Evolutionary conservation across 345 rosid genomes (phyloP).

Genomic region (Aquilaria yunnanensis): DNA sequence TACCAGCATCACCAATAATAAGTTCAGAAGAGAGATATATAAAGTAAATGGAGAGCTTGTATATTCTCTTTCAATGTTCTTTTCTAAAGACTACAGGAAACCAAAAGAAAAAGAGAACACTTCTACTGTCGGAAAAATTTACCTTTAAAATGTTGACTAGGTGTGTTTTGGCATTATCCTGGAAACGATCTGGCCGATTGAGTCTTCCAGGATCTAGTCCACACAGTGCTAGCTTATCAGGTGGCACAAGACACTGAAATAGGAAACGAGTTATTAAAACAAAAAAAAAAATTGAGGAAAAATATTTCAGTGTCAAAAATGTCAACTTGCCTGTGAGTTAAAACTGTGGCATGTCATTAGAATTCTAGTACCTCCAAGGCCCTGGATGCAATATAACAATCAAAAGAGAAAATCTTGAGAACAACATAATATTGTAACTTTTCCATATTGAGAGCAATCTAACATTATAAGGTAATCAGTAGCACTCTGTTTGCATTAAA

Average conservation of each 20-base stretch:
- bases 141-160: constrained; percentile 72
- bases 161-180: constrained; percentile 53
- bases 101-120: constrained; percentile 7
- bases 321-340: constrained; percentile 52
- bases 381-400: constrained; percentile 32
- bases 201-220: constrained; percentile 76
- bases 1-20: no score
- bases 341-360: constrained; percentile 63
- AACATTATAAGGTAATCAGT: no score
- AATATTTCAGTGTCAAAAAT: constrained; percentile 8
- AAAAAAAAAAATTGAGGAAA: not conserved
- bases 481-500: no score
- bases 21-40: no score
- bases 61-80: no score
- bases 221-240: constrained; percentile 69
- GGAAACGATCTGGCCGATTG: constrained; percentile 78
- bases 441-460: no score
- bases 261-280: constrained; percentile 3
- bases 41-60: no score
- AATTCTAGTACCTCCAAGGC: constrained; percentile 61
- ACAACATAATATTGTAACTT: no score
- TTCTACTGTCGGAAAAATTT: constrained; percentile 10
- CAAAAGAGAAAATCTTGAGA: not conserved
- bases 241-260: constrained; percentile 62
- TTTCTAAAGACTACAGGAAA: no score